Conservation (phyloP, 1,284 basidiomycete genomes). For the Ceratobasidium sp. region DNA sequence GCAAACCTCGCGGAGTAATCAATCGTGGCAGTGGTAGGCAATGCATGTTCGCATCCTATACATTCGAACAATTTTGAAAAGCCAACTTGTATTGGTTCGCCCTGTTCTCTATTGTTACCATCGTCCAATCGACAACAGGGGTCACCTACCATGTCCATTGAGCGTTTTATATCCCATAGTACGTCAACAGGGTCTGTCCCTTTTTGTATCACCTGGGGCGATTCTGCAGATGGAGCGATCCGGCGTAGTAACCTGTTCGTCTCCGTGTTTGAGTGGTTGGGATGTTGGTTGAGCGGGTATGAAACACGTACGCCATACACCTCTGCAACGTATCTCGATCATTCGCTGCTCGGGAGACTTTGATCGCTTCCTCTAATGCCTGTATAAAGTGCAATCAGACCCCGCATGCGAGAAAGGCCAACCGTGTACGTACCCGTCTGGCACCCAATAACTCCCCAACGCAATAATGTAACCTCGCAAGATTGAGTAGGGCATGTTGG, state of each 20-base stretch:
- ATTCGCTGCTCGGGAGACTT: conserved; percentile 69
- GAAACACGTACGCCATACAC: conserved; percentile 65
- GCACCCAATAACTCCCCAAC: conserved; percentile 69
- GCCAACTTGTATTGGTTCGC: conserved; percentile 72
- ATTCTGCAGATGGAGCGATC: conserved; percentile 59
- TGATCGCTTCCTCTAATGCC: conserved; percentile 75
- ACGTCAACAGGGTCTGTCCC: conserved; percentile 76
- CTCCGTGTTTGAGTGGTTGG: background rate
- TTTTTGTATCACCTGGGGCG: conserved; percentile 59
- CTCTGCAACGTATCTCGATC: conserved; percentile 75
- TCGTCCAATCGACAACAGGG: too few species aligned
- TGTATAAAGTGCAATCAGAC: conserved; percentile 48
- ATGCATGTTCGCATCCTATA: conserved; percentile 63
- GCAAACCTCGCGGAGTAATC: conserved; percentile 69
- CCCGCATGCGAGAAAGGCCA: background rate
- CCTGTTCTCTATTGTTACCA: conserved; percentile 54
- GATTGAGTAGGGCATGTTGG: conserved; percentile 73
- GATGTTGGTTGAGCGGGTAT: background rate
- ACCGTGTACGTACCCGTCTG: conserved; percentile 64
- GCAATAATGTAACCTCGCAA: conserved; percentile 76
- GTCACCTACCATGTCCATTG: conserved; percentile 63
- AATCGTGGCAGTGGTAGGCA: conserved; percentile 59
- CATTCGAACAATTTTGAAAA: conserved; percentile 69
- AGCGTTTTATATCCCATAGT: conserved; percentile 70
- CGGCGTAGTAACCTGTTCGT: conserved; percentile 60